Percentiles rank a stretch among this genome's conserved stretches.
phyloP scores from a whole-genome alignment of 2,329 filamentous ascomycete genomes.

The Xylariaceae sp. region DNA sequence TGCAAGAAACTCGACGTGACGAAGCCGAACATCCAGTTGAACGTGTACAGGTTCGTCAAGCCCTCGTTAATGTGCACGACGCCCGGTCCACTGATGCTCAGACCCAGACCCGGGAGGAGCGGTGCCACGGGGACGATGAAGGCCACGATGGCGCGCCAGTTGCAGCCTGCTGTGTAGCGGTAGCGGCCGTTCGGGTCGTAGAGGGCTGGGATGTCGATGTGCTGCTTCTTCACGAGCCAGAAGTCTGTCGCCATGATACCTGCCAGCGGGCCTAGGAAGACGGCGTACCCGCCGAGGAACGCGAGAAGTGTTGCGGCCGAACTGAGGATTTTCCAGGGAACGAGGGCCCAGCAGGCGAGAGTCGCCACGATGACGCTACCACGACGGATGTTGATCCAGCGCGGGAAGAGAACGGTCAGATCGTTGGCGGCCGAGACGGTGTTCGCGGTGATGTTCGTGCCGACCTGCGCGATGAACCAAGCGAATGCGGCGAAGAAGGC shows the following conservation, averaged over 20 bases:
- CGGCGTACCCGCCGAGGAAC: slow-evolving; percentile 56
- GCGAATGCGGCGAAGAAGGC: slow-evolving; percentile 45
- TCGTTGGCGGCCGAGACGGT: slow-evolving; percentile 51
- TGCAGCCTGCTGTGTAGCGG: slow-evolving; percentile 41
- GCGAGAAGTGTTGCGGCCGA: slow-evolving; percentile 54
- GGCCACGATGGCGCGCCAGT: slow-evolving; percentile 55
- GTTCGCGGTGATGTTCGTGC: slow-evolving; percentile 54
- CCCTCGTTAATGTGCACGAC: slow-evolving; percentile 37
- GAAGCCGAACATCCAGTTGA: slow-evolving; percentile 64
- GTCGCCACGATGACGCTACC: slow-evolving; percentile 51
- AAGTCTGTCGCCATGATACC: slow-evolving; percentile 57
- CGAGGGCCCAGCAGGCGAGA: slow-evolving; percentile 52
- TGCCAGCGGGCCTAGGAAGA: slow-evolving; percentile 61
- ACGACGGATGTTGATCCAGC: slow-evolving; percentile 51
- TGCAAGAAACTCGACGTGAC: slow-evolving; percentile 52
- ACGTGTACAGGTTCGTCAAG: slow-evolving; percentile 51
- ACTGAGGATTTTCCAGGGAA: slow-evolving; percentile 61
- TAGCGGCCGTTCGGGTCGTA: slow-evolving; percentile 43
- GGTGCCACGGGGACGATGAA: slow-evolving; percentile 54
- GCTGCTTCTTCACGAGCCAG: slow-evolving; percentile 52
- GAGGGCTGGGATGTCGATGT: slow-evolving; percentile 39
- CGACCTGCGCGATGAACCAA: slow-evolving; percentile 51
- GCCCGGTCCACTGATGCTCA: slow-evolving; percentile 35
- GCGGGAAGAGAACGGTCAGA: slow-evolving; percentile 49
- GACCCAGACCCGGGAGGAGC: slow-evolving; percentile 50